These are phyloP conservation scores for Furcasterigmium sp. DNA, from an alignment of 2,329 filamentous ascomycete genomes.

Conservation along the genomic window DNA sequence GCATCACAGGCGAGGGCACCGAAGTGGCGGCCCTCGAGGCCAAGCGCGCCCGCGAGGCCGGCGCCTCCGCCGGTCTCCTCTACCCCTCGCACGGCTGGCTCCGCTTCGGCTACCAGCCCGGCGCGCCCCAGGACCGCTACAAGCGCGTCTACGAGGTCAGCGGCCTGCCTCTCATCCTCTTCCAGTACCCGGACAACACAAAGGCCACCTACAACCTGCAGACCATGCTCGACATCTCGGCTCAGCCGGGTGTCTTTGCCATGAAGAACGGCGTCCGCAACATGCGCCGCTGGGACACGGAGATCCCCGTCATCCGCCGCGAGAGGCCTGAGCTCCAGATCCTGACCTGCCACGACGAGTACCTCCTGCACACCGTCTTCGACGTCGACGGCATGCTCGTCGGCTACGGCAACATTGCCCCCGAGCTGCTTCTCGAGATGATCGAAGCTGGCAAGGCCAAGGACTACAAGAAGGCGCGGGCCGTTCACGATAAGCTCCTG, in stretches of 20 bases:
- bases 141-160: conserved; percentile 43
- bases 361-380: conserved; percentile 45
- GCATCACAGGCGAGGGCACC: conserved; percentile 47
- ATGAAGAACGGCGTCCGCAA: conserved; percentile 54
- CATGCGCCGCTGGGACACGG: conserved; percentile 51
- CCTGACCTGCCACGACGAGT: conserved; percentile 47
- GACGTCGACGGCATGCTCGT: conserved; percentile 49
- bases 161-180: conserved; percentile 43
- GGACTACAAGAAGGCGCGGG: conserved; percentile 41
- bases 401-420: conserved; percentile 48
- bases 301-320: conserved; percentile 45
- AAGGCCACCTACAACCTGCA: conserved; percentile 47
- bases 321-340: conserved; percentile 44
- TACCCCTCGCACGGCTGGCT: conserved; percentile 51
- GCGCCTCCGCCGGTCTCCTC: conserved; percentile 43
- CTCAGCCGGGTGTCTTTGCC: conserved; percentile 45
- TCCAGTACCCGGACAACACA: conserved; percentile 49
- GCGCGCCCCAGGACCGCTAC: conserved; percentile 47
- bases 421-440: conserved; percentile 42
- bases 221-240: conserved; percentile 47
- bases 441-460: conserved; percentile 43
- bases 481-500: conserved; percentile 43
- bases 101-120: conserved; percentile 48
- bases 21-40: conserved; percentile 46
- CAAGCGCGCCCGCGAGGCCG: conserved; percentile 43